A percentile compares a stretch with the other conserved stretches of the same genome.
Evolutionary conservation across 306 rosid species (phyloP).

Genomic region (Cyamopsis tetragonoloba): DNA sequence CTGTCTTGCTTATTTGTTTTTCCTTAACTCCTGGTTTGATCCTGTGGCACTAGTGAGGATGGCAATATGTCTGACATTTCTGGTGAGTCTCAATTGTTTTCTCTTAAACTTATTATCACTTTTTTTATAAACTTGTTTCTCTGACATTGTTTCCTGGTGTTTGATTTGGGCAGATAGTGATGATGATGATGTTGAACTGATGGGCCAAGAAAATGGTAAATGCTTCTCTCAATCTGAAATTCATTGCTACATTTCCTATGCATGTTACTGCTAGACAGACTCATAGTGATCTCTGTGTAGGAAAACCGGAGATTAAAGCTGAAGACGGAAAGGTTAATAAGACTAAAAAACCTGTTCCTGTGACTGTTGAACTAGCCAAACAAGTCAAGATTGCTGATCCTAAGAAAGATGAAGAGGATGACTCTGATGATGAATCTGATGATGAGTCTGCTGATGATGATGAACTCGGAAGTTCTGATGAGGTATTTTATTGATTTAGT

Average conservation of each 20-base stretch:
- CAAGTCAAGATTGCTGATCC: constrained; percentile 47
- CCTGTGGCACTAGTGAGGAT: constrained; percentile 11
- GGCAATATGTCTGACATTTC: background rate
- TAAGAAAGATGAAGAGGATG: constrained; percentile 41
- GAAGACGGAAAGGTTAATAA: constrained; percentile 29
- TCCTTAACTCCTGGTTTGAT: constrained; percentile 39
- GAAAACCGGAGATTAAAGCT: constrained; percentile 29
- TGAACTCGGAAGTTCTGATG: constrained; percentile 34
- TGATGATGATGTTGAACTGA: constrained; percentile 23
- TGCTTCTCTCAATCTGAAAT: background rate
- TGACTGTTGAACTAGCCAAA: constrained; percentile 31
- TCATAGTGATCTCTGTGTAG: constrained; percentile 16
- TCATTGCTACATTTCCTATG: background rate
- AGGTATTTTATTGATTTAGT: constrained; percentile 29
- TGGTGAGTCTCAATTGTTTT: constrained; percentile 37
- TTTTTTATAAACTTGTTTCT: constrained; percentile 6
- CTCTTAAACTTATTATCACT: background rate
- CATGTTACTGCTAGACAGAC: background rate
- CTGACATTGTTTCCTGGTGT: background rate
- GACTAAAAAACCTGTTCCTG: constrained; percentile 19
- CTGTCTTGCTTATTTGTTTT: background rate
- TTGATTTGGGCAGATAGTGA: constrained; percentile 30
- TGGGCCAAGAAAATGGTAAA: constrained; percentile 41
- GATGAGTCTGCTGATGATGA: constrained; percentile 30
- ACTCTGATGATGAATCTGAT: constrained; percentile 30